phyloP scores from a whole-genome alignment of 1,139 yeast genomes.

The Sugiyamaella sp. region DNA sequence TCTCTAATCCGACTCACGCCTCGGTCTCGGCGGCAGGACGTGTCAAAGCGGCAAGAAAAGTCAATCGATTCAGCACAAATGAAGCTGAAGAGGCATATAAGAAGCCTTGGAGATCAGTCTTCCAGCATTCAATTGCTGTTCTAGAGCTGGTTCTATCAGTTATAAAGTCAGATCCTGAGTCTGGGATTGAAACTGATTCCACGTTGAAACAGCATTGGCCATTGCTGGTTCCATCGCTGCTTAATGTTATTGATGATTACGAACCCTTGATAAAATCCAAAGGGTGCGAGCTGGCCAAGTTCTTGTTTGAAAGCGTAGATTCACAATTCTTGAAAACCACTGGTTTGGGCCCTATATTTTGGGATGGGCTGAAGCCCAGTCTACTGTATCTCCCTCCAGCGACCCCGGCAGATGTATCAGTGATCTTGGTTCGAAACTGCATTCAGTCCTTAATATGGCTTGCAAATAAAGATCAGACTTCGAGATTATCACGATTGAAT shows the following conservation, averaged over 20 bases:
- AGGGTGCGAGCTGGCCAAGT: constrained; percentile 47
- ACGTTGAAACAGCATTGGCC: constrained; percentile 46
- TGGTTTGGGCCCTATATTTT: constrained; percentile 51
- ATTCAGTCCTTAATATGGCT: constrained; percentile 27
- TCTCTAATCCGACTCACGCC: constrained; percentile 25
- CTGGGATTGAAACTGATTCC: constrained; percentile 20
- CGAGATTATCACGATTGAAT: constrained; percentile 26
- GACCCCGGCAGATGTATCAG: constrained; percentile 22
- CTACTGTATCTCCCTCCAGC: constrained; percentile 35
- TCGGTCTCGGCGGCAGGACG: constrained; percentile 24
- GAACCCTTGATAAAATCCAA: constrained; percentile 50
- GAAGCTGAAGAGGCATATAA: constrained; percentile 18
- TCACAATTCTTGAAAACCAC: constrained; percentile 41
- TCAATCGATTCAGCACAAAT: constrained; percentile 14
- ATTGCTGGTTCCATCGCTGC: constrained; percentile 51
- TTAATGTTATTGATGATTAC: constrained; percentile 56
- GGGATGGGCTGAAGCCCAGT: constrained; percentile 42
- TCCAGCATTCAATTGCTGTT: constrained; percentile 35
- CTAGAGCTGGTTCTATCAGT: constrained; percentile 42
- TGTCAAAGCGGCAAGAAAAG: not conserved
- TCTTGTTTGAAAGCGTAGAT: constrained; percentile 37
- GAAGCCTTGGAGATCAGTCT: constrained; percentile 43
- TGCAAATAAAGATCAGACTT: constrained; percentile 20
- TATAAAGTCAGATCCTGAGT: constrained; percentile 18
- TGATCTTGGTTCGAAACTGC: constrained; percentile 20